These are phyloP conservation scores for Penicillium sclerotiorum DNA, from an alignment of 2,329 filamentous ascomycete species.

Conservation along the genomic window DNA sequence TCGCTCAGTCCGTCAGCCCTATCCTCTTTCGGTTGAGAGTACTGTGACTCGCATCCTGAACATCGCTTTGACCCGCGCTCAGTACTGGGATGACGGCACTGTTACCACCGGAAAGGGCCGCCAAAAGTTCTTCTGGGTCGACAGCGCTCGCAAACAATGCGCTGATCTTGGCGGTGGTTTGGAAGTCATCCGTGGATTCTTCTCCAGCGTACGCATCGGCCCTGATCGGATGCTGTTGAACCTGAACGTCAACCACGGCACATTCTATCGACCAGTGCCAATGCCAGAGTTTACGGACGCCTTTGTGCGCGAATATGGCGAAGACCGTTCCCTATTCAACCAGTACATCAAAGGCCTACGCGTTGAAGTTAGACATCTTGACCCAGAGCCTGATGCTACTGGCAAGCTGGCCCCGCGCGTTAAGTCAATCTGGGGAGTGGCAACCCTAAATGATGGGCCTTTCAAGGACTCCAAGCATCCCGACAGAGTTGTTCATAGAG, in stretches of 20 bases:
- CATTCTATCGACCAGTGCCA: constrained; percentile 11
- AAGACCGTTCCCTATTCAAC: neutral
- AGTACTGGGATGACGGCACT: neutral
- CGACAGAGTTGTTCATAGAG: neutral
- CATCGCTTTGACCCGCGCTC: constrained; percentile 20
- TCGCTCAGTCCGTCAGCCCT: neutral
- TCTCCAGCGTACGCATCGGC: constrained; percentile 21
- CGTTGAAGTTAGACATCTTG: constrained; percentile 16
- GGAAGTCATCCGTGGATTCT: constrained; percentile 23
- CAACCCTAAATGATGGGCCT: constrained; percentile 13
- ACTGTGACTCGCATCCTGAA: constrained; percentile 16
- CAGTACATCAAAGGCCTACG: constrained; percentile 15
- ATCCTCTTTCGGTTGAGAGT: neutral
- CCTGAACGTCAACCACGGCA: constrained; percentile 23
- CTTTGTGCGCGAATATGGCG: neutral
- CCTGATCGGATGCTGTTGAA: constrained; percentile 19
- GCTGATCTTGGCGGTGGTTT: constrained; percentile 12
- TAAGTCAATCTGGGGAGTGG: constrained; percentile 16
- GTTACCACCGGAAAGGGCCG: constrained; percentile 16
- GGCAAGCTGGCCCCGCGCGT: neutral
- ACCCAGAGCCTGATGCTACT: too few relatives aligned
- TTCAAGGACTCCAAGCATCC: too few relatives aligned
- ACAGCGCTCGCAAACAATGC: constrained; percentile 6
- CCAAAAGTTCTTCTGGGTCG: constrained; percentile 23
- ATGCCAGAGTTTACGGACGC: neutral